Base-by-base conservation (phyloP, 1,284 basidiomycete species). In the Leccinum fallax region DNA sequence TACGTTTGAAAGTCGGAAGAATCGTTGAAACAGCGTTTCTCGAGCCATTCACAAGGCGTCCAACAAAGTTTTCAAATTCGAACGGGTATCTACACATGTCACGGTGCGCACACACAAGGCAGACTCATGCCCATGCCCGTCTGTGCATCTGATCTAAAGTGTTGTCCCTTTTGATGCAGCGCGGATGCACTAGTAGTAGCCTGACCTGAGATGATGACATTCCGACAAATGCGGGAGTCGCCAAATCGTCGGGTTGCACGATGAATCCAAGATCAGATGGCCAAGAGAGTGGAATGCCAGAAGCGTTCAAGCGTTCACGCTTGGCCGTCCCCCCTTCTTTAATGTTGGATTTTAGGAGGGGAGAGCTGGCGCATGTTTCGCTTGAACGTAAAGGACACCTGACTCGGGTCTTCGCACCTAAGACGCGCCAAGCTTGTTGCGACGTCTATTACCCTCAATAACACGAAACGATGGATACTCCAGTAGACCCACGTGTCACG, bases 1-100 rank as follows among this genome's bases (percentile, higher is more conserved):
- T 53, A 40, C 59, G 57, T 72, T 66, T 57, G 55, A 59, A 58
- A 53, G 54, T 67, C 51, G 53, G 55, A 43, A 64, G 55, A 43
- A 64, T 40, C 7, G n/a, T 58, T 53, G 57, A 30, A 34, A 38
- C 38, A 30, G 48, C 34, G 24, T 64, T 26, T 26, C 53, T 61
- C 53, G 32, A 55, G 46, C 55, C 28, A 36, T 53, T 61, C 67
- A 51, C 28, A 38, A 43, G 32, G 24, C 53, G 15, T 16, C 16
- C 30, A 15, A 36, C 57, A 52, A 51, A 28, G 52, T 34, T 58
- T 59, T 34, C 53, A 51, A 51, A 60, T 58, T 61, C 24, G 32
- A 55, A 66, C 51, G 32, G 34, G 49, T 54, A 34, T 34, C 11
- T 34, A n/a, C 34, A 52, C 58, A 30, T 51, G 54, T 63, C 49